Conservation (phyloP, 768 basidiomycete genomes). For the Holtermanniella nyarrowii region DNA sequence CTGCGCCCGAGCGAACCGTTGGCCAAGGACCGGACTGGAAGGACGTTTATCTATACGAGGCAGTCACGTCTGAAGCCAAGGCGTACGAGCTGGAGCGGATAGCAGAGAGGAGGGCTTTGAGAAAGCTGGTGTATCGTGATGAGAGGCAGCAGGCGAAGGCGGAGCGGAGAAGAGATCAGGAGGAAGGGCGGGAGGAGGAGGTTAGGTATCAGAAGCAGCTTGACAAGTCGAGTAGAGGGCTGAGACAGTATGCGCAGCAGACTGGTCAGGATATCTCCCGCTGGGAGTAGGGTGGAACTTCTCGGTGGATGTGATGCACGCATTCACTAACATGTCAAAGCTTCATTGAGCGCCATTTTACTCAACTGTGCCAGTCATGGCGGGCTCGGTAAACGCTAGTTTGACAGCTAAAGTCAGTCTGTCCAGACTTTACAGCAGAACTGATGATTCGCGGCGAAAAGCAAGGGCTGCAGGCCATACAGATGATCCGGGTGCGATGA, state of each 20-base stretch:
- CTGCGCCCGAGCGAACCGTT: not conserved
- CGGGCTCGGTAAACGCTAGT: too few relatives aligned
- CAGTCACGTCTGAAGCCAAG: not conserved
- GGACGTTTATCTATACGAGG: not conserved
- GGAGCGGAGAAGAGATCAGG: slow-evolving; percentile 5
- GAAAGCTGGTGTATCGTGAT: slow-evolving; percentile 14
- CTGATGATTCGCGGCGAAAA: too few relatives aligned
- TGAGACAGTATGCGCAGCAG: slow-evolving; percentile 15
- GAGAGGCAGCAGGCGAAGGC: slow-evolving; percentile 8
- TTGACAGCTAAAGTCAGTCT: too few relatives aligned
- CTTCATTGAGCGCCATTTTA: too few relatives aligned
- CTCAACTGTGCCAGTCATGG: too few relatives aligned
- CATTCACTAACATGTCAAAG: too few relatives aligned
- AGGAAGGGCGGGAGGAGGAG: slow-evolving; percentile 4
- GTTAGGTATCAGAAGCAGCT: slow-evolving; percentile 12
- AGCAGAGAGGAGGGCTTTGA: slow-evolving; percentile 5
- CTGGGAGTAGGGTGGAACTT: slow-evolving; percentile 19
- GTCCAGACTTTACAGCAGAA: too few relatives aligned
- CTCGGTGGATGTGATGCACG: too few relatives aligned
- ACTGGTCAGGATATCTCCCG: slow-evolving; percentile 20
- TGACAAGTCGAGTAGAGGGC: slow-evolving; percentile 10
- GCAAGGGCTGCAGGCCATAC: too few relatives aligned
- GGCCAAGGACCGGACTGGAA: not conserved
- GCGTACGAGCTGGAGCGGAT: slow-evolving; percentile 14
- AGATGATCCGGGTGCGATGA: too few relatives aligned